These are phyloP conservation scores for Cordyceps pruinosa DNA, from an alignment of 2,329 filamentous ascomycete species.

Conservation along the genomic window DNA sequence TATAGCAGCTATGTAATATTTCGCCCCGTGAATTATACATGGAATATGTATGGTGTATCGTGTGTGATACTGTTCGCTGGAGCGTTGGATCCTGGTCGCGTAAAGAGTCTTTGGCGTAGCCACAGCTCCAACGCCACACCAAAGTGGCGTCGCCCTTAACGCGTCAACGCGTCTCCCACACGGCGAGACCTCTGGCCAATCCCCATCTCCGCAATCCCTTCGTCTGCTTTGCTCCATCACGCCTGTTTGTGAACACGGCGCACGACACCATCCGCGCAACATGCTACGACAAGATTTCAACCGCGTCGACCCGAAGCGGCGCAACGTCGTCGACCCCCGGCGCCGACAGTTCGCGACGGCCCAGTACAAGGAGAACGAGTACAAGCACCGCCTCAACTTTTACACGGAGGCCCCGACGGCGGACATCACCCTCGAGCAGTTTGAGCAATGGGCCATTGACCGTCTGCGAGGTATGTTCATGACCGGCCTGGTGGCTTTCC, in stretches of 20 bases:
- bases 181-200: background rate
- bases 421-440: constrained; percentile 93
- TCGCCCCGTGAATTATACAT: too few relatives aligned
- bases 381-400: constrained; percentile 84
- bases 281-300: constrained; percentile 48
- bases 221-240: background rate
- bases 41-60: too few relatives aligned
- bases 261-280: constrained; percentile 13
- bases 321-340: constrained; percentile 68
- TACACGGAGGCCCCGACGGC: constrained; percentile 82
- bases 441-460: constrained; percentile 98
- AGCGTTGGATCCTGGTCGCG: too few relatives aligned
- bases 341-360: constrained; percentile 81
- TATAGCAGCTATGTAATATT: too few relatives aligned
- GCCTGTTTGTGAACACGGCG: background rate
- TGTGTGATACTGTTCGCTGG: too few relatives aligned
- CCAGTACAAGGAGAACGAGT: constrained; percentile 68
- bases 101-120: background rate
- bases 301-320: constrained; percentile 62
- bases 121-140: background rate
- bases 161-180: constrained; percentile 29
- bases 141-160: constrained; percentile 18
- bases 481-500: background rate
- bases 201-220: constrained; percentile 4
- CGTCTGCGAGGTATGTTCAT: constrained; percentile 61